These are phyloP conservation scores for Escovopsis sp. DNA, from an alignment of 2,329 filamentous ascomycete genomes.

Conservation along the genomic window DNA sequence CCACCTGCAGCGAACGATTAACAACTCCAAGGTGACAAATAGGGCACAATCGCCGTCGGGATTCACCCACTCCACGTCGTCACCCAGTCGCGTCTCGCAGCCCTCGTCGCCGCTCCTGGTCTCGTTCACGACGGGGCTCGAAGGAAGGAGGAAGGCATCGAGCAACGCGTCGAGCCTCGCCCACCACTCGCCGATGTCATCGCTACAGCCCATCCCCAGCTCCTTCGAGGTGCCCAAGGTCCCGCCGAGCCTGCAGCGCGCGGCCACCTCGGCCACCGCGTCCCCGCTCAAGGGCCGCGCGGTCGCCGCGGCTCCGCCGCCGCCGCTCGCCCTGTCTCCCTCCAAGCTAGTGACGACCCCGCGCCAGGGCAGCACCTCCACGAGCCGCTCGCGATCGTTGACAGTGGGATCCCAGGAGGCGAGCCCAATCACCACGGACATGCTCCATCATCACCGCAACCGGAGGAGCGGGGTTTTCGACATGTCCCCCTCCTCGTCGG, in stretches of 20 bases:
- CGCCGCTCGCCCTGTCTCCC: conserved; percentile 41
- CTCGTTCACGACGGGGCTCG: conserved; percentile 76
- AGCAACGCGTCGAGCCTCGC: conserved; percentile 76
- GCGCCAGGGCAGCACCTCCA: conserved; percentile 44
- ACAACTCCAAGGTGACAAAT: conserved; percentile 62
- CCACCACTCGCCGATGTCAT: conserved; percentile 50
- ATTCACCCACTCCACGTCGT: conserved; percentile 66
- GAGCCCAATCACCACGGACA: conserved; percentile 55
- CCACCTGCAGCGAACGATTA: conserved; percentile 68
- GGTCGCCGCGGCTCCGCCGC: conserved; percentile 16
- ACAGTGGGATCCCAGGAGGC: conserved; percentile 92
- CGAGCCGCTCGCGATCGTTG: conserved; percentile 65
- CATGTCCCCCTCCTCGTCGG: conserved; percentile 91
- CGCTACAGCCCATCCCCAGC: conserved; percentile 54
- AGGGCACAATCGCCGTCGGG: conserved; percentile 78
- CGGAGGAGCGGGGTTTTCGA: conserved; percentile 89
- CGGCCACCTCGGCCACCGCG: conserved; percentile 37
- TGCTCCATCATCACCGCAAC: conserved; percentile 69
- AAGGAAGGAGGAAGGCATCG: conserved; percentile 75
- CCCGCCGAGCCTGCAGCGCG: conserved; percentile 44
- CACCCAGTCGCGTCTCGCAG: conserved; percentile 66
- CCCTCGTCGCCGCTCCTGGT: conserved; percentile 69
- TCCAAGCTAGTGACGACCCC: conserved; percentile 48
- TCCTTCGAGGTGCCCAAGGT: conserved; percentile 54
- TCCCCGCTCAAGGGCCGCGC: conserved; percentile 44